phyloP scores from a whole-genome alignment of 75 land plant genomes.

The Ceratopteris richardii region DNA sequence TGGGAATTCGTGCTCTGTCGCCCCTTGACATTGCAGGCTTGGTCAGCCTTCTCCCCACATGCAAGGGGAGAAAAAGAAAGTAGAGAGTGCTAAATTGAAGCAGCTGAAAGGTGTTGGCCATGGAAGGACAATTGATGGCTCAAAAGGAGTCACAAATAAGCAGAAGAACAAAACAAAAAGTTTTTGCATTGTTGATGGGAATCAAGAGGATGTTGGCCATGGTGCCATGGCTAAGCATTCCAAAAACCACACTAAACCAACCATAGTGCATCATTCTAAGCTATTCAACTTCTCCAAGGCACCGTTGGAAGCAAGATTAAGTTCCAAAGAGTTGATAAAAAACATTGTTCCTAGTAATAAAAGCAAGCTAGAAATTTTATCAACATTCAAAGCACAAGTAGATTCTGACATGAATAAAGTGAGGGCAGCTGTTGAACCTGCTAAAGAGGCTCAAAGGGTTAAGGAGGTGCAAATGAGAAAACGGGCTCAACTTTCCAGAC shows the following conservation, averaged over 20 bases:
- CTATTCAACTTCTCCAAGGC: not conserved
- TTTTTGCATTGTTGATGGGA: not conserved
- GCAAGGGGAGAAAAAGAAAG: too few species aligned
- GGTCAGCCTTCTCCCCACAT: too few species aligned
- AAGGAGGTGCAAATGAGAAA: not conserved
- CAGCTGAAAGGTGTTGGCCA: too few species aligned
- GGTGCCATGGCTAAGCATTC: not conserved
- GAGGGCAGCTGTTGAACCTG: slow-evolving; percentile 21
- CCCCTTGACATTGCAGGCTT: too few species aligned
- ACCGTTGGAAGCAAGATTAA: not conserved
- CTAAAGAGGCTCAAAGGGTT: slow-evolving; percentile 24
- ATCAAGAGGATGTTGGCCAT: not conserved
- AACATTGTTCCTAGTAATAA: not conserved
- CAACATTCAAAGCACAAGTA: not conserved
- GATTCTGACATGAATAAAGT: slow-evolving; percentile 8
- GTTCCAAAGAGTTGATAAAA: not conserved
- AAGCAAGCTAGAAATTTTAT: not conserved
- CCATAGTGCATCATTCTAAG: not conserved
- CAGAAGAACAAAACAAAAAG: not conserved
- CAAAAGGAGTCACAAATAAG: not conserved
- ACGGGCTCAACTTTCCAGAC: too few species aligned
- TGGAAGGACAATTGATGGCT: too few species aligned
- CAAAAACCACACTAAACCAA: not conserved
- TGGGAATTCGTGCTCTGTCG: too few species aligned
- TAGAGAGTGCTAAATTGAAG: not conserved